Evolutionary conservation across 257 asterid species (phyloP), one percentile per base, ranked within the genome.

Genomic region (Solanum pinnatisectum): DNA sequence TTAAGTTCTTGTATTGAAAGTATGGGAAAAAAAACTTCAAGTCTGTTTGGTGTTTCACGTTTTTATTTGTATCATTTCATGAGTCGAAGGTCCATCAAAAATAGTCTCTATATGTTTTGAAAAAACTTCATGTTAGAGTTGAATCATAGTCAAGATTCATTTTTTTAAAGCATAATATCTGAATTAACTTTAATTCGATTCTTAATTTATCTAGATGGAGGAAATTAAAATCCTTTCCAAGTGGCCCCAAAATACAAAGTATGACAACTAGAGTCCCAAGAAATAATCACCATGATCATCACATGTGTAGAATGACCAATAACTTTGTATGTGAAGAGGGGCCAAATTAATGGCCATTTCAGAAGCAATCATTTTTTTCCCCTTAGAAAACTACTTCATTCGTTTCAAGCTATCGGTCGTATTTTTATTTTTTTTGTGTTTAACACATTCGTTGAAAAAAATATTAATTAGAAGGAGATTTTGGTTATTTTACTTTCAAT

Each of bases 81-180:
- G 33, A 30, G 3, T 10, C 0, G 1, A 16, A 1, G n/a, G 33
- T 65, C 1, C 8, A 5, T n/a, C 8, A 1, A 5, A n/a, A 63
- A n/a, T n/a, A 37, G 5, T 37, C 40, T 5, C 8, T 37, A 37
- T 37, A 1, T 37, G 1, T 30, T 30, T 30, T 30, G 30, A 30
- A 30, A 30, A 30, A 30, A 30, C 2, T 59, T 22, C 4, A 59
- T 59, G 0, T 20, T 46, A 4, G 15, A 2, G 2, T 12, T 44
- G 16, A 44, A 13, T 49, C 22, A 49, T 0, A 49, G 15, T 49
- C 60, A 49, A 49, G 22, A 5, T 49, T 14, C 8, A 14, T 46
- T 46, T 30, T 30, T 30, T 30, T 30, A 30, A 30, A 30, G 30
- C 2, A 18, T 56, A 56, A 56, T 6, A 52, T 18, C n/a, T 56